Conservation (phyloP, 495 filamentous ascomycete species). For the Hypoxylon crocopeplum region DNA sequence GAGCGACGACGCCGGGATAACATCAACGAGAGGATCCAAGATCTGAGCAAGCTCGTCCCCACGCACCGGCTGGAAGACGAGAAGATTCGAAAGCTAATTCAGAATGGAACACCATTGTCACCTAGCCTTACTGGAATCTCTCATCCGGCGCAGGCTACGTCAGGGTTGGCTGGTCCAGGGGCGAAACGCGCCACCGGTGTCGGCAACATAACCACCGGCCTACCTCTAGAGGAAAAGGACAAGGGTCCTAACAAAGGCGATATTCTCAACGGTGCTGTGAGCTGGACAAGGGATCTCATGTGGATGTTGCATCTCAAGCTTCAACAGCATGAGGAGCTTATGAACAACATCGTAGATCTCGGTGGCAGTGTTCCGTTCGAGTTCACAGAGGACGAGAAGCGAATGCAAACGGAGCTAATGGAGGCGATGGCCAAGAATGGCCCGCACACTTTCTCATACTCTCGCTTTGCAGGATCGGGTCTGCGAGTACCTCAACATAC, state of each 20-base stretch:
- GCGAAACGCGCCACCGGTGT: constrained; percentile 78
- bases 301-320: constrained; percentile 89
- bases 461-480: constrained; percentile 80
- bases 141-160: constrained; percentile 79
- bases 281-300: constrained; percentile 97
- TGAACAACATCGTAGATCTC: constrained; percentile 70
- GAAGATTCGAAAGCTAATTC: constrained; percentile 91
- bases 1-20: constrained; percentile 95
- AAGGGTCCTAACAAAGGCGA: constrained; percentile 99
- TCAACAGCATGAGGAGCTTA: constrained; percentile 85
- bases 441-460: constrained; percentile 75
- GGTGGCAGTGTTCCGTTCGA: constrained; percentile 82
- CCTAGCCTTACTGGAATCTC: constrained; percentile 70
- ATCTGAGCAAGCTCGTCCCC: constrained; percentile 91
- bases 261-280: constrained; percentile 94
- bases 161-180: constrained; percentile 82
- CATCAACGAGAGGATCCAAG: constrained; percentile 98
- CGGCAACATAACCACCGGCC: constrained; percentile 87
- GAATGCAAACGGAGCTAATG: constrained; percentile 91
- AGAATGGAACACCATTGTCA: constrained; percentile 87
- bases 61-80: constrained; percentile 94
- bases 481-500: constrained; percentile 93
- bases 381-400: constrained; percentile 87
- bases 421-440: constrained; percentile 83
- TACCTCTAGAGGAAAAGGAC: constrained; percentile 95